Evolutionary conservation across 2,329 filamentous ascomycete species (phyloP), one percentile per base, ranked within the genome.

Genomic region (Meredithiella fracta): DNA sequence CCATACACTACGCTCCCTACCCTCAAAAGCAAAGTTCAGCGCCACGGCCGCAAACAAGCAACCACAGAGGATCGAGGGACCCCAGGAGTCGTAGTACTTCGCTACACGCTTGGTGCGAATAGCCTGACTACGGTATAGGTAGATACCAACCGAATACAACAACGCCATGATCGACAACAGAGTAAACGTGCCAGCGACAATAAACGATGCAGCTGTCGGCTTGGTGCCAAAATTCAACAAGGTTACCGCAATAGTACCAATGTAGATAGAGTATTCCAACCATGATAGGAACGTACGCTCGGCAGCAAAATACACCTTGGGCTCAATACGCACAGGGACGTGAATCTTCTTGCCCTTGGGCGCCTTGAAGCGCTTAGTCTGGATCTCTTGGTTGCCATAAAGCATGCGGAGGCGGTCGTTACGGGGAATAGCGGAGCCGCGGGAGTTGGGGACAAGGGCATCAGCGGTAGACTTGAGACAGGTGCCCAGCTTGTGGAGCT

Each of bases 191-290:
- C 82, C 85, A 0, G 88, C 77, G 0, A 85, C 80, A 49, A 79
- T 72, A 60, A 94, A 80, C 4, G 83, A 80, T 20, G 81, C 67
- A 47, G 62, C 65, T 6, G 69, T 76, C 20, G 77, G 73, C 61
- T 77, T 76, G 9, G 68, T 68, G 62, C 86, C 80, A 66, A 96
- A 88, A 72, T 94, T 90, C 61, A 94, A 77, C 49, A 94, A 73
- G 0, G 86, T 86, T 6, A 85, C 83, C 11, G 89, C 87, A 63
- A 94, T 91, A 26, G 85, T 85, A 63, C 87, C 88, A 55, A 98
- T 82, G 65, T 96, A 90, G 65, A 97, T 94, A 52, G 86, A 91
- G 70, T 94, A 97, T 69, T 98, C 91, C 63, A 98, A 85, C 89
- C 92, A 98, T 60, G 88, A 86, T 57, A 98, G 77, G 70, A 96